Evolutionary conservation across 108 stramenopile genomes (phyloP).

Genomic region (Stephanodiscus minutulus): DNA sequence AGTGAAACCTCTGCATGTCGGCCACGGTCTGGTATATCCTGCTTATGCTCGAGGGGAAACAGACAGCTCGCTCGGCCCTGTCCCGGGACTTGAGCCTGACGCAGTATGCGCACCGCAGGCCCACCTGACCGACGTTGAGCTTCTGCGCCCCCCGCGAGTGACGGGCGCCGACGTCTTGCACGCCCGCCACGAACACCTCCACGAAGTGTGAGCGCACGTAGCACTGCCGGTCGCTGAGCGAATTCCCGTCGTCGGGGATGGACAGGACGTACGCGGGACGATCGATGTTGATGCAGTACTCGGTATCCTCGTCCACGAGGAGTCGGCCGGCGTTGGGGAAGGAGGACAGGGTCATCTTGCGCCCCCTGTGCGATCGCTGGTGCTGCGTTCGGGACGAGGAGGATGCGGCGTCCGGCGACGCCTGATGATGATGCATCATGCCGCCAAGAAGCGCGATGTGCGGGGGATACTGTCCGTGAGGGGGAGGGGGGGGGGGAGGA

Average conservation of each 20-base stretch:
- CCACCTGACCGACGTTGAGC: slow-evolving; percentile 76
- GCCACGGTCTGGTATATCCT: slow-evolving; percentile 84
- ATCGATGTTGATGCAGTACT: slow-evolving; percentile 47
- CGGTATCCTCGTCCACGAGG: slow-evolving; percentile 26
- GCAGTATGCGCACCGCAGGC: slow-evolving; percentile 85
- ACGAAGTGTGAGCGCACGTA: slow-evolving; percentile 86
- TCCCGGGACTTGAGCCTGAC: slow-evolving; percentile 73
- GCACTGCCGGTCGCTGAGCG: slow-evolving; percentile 84
- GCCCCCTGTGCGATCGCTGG: slow-evolving; percentile 13
- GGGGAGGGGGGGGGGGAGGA: slow-evolving; percentile 14
- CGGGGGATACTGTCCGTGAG: slow-evolving; percentile 8
- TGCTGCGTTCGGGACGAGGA: neutral
- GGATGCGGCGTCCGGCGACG: slow-evolving; percentile 2
- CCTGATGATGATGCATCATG: neutral
- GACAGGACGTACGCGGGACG: slow-evolving; percentile 62
- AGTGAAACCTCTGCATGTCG: slow-evolving; percentile 91
- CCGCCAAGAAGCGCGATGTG: neutral
- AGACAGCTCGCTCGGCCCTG: slow-evolving; percentile 86
- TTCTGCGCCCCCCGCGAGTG: slow-evolving; percentile 88
- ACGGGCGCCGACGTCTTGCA: slow-evolving; percentile 76
- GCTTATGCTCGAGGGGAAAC: slow-evolving; percentile 73
- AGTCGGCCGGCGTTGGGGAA: slow-evolving; percentile 28
- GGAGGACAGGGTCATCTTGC: slow-evolving; percentile 26
- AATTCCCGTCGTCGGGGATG: slow-evolving; percentile 70
- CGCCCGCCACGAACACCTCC: slow-evolving; percentile 80